phyloP scores from a whole-genome alignment of 176 grass and related monocot species.

The Phyllostachys edulis region DNA sequence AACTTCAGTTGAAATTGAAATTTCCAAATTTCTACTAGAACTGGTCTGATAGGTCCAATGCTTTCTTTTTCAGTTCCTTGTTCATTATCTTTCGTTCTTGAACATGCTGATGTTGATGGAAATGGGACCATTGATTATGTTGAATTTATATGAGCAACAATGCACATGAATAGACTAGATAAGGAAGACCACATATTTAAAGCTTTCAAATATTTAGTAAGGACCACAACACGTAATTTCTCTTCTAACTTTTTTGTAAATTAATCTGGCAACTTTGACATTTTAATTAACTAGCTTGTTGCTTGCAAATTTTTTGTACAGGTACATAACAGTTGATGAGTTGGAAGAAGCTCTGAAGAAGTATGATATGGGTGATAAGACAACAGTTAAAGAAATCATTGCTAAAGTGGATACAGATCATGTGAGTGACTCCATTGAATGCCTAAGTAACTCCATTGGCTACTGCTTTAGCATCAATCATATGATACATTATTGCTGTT shows the following conservation, averaged over 20 bases:
- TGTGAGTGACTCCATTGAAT: slow-evolving; percentile 45
- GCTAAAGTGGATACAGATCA: slow-evolving; percentile 93
- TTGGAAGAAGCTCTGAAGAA: slow-evolving; percentile 87
- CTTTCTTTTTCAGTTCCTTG: slow-evolving; percentile 17
- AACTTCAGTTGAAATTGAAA: not conserved
- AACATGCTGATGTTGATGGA: slow-evolving; percentile 93
- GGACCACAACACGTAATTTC: slow-evolving; percentile 80
- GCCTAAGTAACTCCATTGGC: not conserved
- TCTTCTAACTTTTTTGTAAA: not conserved
- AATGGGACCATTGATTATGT: slow-evolving; percentile 91
- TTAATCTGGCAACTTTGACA: not conserved
- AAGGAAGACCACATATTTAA: slow-evolving; percentile 86
- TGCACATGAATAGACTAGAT: slow-evolving; percentile 97
- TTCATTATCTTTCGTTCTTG: slow-evolving; percentile 30
- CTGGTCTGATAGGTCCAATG: not conserved
- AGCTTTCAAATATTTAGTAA: slow-evolving; percentile 94
- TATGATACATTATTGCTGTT: not conserved
- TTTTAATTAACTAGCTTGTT: slow-evolving; percentile 14
- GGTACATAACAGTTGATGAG: slow-evolving; percentile 86
- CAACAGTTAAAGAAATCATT: slow-evolving; percentile 96
- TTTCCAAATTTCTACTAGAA: not conserved
- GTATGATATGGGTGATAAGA: slow-evolving; percentile 91
- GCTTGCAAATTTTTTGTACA: slow-evolving; percentile 33
- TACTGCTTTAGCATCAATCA: not conserved
- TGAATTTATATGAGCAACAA: slow-evolving; percentile 92